Conservation (phyloP, 495 filamentous ascomycete genomes). For the Neurospora sp. region DNA sequence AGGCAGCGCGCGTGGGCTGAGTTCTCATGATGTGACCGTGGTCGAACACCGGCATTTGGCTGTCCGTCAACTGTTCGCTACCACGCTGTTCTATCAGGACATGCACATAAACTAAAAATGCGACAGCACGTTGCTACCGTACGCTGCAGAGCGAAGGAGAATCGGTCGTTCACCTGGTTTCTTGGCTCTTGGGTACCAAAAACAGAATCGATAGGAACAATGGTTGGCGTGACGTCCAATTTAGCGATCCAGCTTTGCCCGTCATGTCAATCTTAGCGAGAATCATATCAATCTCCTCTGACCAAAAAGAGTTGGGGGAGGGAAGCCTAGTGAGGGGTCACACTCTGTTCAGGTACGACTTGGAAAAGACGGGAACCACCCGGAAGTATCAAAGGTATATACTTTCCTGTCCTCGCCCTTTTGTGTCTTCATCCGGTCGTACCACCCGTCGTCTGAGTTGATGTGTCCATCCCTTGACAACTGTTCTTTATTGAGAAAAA, state of each 20-base stretch:
- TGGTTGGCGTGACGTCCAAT: not conserved
- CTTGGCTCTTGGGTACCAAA: not conserved
- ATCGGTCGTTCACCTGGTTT: not conserved
- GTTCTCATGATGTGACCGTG: not conserved
- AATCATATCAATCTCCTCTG: not conserved
- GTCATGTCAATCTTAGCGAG: not conserved
- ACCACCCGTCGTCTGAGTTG: not conserved
- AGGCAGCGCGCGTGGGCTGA: not conserved
- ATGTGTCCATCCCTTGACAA: not conserved
- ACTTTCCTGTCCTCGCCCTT: not conserved
- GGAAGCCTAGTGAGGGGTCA: not conserved
- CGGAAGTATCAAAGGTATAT: not conserved
- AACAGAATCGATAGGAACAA: not conserved
- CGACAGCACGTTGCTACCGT: not conserved
- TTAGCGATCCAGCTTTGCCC: not conserved
- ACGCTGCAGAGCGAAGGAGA: not conserved
- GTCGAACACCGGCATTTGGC: not conserved
- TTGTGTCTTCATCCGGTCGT: not conserved
- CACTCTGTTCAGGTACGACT: not conserved
- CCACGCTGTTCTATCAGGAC: not conserved
- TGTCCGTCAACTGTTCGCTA: not conserved
- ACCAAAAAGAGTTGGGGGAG: not conserved
- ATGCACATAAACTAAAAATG: not conserved
- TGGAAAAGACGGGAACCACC: not conserved
- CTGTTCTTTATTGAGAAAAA: not conserved